A percentile compares a stretch with the other conserved stretches of the same genome.
Conservation (phyloP, 2,329 filamentous ascomycete genomes). For the Aphanocladium album region DNA sequence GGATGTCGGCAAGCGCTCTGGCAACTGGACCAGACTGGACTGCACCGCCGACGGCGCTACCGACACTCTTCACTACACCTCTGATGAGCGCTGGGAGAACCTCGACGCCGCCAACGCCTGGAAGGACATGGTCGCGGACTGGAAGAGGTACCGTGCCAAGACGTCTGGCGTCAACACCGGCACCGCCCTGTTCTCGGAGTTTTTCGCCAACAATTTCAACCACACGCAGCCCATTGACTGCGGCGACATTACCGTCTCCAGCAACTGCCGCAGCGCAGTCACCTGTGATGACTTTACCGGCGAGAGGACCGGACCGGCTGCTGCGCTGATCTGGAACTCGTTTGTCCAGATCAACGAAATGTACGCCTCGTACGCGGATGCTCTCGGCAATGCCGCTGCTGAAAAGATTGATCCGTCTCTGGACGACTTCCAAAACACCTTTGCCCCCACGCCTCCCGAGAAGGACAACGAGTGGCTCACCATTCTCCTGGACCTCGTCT, state of each 20-base stretch:
- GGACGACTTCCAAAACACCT: conserved; percentile 18
- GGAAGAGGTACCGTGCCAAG: neutral
- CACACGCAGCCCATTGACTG: neutral
- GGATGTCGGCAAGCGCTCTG: conserved; percentile 13
- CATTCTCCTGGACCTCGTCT: conserved; percentile 26
- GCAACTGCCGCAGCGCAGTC: neutral
- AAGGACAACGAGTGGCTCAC: conserved; percentile 20
- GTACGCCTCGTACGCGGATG: conserved; percentile 11
- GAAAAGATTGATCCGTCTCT: conserved; percentile 15
- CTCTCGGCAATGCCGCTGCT: conserved; percentile 8
- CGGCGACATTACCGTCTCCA: neutral
- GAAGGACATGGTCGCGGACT: neutral
- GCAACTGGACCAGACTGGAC: conserved; percentile 22
- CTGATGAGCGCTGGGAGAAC: neutral
- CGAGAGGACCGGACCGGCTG: conserved; percentile 17
- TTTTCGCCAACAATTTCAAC: conserved; percentile 13
- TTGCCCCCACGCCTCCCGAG: conserved; percentile 13
- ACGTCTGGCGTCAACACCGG: neutral
- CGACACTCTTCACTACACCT: neutral
- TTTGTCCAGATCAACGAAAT: conserved; percentile 20
- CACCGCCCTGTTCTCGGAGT: conserved; percentile 14
- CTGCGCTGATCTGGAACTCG: conserved; percentile 22
- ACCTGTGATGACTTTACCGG: conserved; percentile 12
- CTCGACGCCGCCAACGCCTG: neutral
- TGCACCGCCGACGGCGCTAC: conserved; percentile 17